Conservation (phyloP, 2,329 filamentous ascomycete species). For the Apiospora pterosperma region DNA sequence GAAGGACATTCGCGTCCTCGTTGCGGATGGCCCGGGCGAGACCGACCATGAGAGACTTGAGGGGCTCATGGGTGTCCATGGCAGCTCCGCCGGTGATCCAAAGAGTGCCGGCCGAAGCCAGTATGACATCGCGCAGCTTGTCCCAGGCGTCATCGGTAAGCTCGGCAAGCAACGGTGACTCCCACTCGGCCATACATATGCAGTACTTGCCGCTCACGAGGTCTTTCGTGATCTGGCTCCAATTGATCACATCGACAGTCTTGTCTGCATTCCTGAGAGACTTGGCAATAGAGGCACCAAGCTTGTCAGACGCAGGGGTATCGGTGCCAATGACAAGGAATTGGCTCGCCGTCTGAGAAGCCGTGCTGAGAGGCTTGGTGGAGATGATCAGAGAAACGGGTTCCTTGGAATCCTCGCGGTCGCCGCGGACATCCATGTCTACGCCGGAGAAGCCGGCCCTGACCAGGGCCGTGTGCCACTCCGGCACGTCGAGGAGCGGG, state of each 20-base stretch:
- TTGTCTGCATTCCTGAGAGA: neutral
- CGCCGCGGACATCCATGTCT: constrained; percentile 9
- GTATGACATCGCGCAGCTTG: neutral
- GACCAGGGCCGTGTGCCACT: neutral
- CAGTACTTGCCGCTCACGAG: neutral
- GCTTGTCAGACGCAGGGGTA: neutral
- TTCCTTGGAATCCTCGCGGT: neutral
- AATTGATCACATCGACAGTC: neutral
- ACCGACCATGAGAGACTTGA: neutral
- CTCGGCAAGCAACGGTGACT: neutral
- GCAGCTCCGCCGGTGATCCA: constrained; percentile 2
- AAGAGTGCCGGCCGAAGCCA: neutral
- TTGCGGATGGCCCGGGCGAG: neutral
- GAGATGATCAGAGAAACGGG: neutral
- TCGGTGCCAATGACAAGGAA: neutral
- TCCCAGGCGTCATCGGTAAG: neutral
- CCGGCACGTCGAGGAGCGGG: neutral
- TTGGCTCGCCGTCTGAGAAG: neutral
- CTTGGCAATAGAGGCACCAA: neutral
- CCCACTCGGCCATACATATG: neutral
- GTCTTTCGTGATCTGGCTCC: neutral
- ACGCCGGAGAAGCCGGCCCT: neutral
- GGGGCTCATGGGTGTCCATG: neutral
- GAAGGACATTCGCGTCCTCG: neutral
- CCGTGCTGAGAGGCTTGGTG: neutral